A percentile compares a stretch with the other conserved stretches of the same genome.
Conservation (phyloP, 352 stramenopile genomes). For the Pythium aquatile region DNA sequence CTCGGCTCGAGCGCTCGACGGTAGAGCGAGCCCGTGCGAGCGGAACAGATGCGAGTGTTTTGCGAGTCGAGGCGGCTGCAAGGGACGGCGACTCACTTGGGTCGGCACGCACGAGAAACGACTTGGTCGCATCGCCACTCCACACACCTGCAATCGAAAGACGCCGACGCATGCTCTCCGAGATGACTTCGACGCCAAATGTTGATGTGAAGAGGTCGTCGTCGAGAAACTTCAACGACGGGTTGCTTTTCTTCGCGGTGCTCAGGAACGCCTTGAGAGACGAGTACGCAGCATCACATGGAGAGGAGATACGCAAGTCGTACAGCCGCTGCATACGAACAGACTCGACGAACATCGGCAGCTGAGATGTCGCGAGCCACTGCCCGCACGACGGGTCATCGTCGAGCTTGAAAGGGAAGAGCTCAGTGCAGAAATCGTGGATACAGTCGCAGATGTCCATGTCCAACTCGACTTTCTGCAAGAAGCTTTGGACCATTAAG, state of each 20-base stretch:
- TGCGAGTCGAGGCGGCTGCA: slow-evolving; percentile 25
- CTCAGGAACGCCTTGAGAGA: slow-evolving; percentile 71
- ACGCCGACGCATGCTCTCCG: slow-evolving; percentile 64
- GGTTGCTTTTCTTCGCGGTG: slow-evolving; percentile 56
- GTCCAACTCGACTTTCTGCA: slow-evolving; percentile 69
- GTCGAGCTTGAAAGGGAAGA: slow-evolving; percentile 65
- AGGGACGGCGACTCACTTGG: slow-evolving; percentile 34
- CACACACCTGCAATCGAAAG: slow-evolving; percentile 77
- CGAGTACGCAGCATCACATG: slow-evolving; percentile 72
- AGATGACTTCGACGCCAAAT: slow-evolving; percentile 76
- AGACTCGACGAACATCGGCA: slow-evolving; percentile 72
- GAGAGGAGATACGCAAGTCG: slow-evolving; percentile 58
- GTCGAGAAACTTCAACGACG: slow-evolving; percentile 64
- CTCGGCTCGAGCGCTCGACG: slow-evolving; percentile 31
- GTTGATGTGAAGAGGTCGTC: slow-evolving; percentile 69
- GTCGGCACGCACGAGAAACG: slow-evolving; percentile 52
- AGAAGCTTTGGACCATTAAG: slow-evolving; percentile 71
- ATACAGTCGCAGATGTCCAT: slow-evolving; percentile 63
- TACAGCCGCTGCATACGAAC: slow-evolving; percentile 52
- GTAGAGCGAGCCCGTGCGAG: slow-evolving; percentile 13
- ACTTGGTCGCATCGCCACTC: slow-evolving; percentile 54
- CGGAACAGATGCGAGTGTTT: slow-evolving; percentile 22
- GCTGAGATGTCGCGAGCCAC: slow-evolving; percentile 63
- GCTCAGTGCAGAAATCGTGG: slow-evolving; percentile 51
- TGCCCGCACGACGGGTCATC: slow-evolving; percentile 72